Conservation (phyloP, 2,329 filamentous ascomycete genomes). For the Exserohilum turcica region DNA sequence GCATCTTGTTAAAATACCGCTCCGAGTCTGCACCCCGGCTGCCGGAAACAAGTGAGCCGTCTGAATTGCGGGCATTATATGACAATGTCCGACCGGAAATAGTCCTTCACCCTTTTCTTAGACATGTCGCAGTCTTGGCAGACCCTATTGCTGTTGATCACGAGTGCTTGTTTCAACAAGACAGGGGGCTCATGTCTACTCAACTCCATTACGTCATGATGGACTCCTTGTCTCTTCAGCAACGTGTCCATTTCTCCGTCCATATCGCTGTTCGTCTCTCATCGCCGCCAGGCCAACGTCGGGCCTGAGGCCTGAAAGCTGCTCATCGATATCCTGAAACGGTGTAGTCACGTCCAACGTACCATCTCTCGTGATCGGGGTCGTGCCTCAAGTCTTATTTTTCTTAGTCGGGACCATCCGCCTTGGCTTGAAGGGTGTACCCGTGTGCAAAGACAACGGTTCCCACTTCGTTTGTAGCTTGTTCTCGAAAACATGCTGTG, state of each 20-base stretch:
- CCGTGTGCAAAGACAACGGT: neutral
- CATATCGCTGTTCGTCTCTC: neutral
- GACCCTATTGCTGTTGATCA: neutral
- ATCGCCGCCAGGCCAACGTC: neutral
- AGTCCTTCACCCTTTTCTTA: neutral
- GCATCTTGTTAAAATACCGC: too few relatives aligned
- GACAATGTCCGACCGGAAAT: neutral
- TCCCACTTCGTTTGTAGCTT: neutral
- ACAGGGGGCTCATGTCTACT: neutral
- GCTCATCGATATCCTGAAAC: neutral
- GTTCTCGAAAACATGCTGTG: neutral
- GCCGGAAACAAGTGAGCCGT: too few relatives aligned
- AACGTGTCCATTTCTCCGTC: neutral
- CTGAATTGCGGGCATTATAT: neutral
- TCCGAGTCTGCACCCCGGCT: too few relatives aligned
- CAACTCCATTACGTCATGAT: neutral
- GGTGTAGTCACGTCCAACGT: neutral
- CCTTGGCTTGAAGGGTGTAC: neutral
- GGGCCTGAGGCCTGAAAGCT: neutral
- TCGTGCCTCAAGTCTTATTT: neutral
- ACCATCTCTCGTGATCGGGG: neutral
- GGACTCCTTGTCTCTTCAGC: neutral
- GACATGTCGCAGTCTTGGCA: neutral
- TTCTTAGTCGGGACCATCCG: neutral
- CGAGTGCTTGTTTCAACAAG: neutral